A percentile compares a stretch with the other conserved stretches of the same genome.
Conservation (phyloP, 2,329 filamentous ascomycete genomes). For the Fusarium coicis region DNA sequence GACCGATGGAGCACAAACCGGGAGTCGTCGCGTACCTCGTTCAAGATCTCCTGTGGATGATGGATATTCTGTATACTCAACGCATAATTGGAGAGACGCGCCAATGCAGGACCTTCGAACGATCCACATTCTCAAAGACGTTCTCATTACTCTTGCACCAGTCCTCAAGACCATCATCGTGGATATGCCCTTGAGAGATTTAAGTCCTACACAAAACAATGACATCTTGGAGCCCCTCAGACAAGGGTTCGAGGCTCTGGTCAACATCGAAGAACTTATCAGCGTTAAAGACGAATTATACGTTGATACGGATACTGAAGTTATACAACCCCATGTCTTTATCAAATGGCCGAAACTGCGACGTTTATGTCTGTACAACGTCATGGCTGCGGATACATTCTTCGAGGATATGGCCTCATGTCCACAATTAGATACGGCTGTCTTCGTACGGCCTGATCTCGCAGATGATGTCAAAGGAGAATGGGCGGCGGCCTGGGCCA, state of each 20-base stretch:
- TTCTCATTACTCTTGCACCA: conserved; percentile 24
- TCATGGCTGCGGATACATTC: rapidly evolving
- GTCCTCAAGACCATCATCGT: conserved; percentile 25
- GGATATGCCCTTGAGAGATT: conserved; percentile 35
- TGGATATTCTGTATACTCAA: neutral
- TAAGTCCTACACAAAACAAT: neutral
- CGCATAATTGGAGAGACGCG: neutral
- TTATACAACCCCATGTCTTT: conserved; percentile 21
- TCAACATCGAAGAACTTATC: conserved; percentile 39
- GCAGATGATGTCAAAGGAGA: neutral
- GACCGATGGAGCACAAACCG: neutral
- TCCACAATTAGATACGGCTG: neutral
- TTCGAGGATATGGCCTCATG: conserved; percentile 7
- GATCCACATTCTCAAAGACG: neutral
- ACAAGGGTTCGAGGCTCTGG: conserved; percentile 27
- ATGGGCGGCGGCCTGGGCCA: neutral
- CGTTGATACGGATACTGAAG: neutral
- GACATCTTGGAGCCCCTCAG: conserved; percentile 17
- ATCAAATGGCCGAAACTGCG: conserved; percentile 36
- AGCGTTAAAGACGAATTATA: conserved; percentile 38
- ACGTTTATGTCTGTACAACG: conserved; percentile 32
- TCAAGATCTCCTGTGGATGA: neutral
- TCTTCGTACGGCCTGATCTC: conserved; percentile 8
- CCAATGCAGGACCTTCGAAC: conserved; percentile 9
- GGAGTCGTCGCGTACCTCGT: neutral